phyloP scores from a whole-genome alignment of 2,329 filamentous ascomycete species.

The Verticillium klebahnii region DNA sequence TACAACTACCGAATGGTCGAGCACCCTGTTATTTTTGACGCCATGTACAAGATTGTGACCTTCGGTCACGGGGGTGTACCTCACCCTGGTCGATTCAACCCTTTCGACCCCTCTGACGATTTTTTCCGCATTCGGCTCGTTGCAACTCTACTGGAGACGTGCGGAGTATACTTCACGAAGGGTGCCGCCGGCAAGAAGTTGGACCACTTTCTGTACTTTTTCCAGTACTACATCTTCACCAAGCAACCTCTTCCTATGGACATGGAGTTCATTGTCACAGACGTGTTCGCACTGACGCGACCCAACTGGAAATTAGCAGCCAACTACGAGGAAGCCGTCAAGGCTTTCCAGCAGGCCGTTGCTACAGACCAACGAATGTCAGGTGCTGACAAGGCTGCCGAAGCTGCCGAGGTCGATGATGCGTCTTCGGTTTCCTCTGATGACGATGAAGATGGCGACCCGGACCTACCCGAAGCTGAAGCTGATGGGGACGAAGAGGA shows the following conservation, averaged over 20 bases:
- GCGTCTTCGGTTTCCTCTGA: constrained; percentile 65
- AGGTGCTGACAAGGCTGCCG: constrained; percentile 62
- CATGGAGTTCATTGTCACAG: constrained; percentile 92
- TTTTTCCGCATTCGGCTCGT: constrained; percentile 93
- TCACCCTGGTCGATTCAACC: constrained; percentile 69
- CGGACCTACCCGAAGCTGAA: constrained; percentile 56
- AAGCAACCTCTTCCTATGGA: constrained; percentile 93
- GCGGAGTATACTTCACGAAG: constrained; percentile 92
- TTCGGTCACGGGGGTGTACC: constrained; percentile 89
- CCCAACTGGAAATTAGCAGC: constrained; percentile 89
- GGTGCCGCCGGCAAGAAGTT: constrained; percentile 94
- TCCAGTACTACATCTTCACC: constrained; percentile 93
- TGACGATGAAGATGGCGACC: constrained; percentile 70
- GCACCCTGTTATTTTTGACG: constrained; percentile 91
- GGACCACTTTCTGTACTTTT: constrained; percentile 94
- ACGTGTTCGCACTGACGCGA: constrained; percentile 78
- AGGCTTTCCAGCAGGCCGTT: constrained; percentile 81
- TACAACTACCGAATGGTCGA: constrained; percentile 98
- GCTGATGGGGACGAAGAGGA: constrained; percentile 54
- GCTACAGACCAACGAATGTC: constrained; percentile 82
- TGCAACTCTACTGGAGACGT: constrained; percentile 87
- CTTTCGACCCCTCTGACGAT: constrained; percentile 84
- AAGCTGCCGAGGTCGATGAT: constrained; percentile 68
- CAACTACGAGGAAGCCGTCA: constrained; percentile 76
- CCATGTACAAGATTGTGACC: constrained; percentile 88